Conservation (phyloP, 208 protist species). For the Acanthamoeba triangularis region DNA sequence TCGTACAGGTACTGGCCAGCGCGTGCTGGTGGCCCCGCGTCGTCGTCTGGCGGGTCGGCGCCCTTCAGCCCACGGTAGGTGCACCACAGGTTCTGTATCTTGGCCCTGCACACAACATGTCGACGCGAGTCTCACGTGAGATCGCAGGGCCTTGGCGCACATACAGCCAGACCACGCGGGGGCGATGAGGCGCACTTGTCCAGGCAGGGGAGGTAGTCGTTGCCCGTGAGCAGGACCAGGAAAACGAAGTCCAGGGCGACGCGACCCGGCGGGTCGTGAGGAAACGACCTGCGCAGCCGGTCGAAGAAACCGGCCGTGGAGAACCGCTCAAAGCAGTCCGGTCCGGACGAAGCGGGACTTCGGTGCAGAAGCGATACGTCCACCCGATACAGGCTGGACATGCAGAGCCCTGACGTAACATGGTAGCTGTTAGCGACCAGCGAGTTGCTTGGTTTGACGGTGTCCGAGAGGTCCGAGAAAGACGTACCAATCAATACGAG, state of each 20-base stretch:
- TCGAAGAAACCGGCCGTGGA: slow-evolving; percentile 17
- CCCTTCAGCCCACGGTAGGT: slow-evolving; percentile 26
- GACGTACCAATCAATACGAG: slow-evolving; percentile 16
- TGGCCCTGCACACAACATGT: slow-evolving; percentile 11
- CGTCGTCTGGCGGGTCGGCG: background rate
- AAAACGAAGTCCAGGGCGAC: slow-evolving; percentile 58
- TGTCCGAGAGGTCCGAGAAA: background rate
- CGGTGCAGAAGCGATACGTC: background rate
- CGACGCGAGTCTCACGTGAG: background rate
- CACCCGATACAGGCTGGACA: background rate
- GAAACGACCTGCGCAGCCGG: slow-evolving; percentile 20
- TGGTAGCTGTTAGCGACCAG: background rate
- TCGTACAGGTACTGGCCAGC: slow-evolving; percentile 21
- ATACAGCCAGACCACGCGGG: background rate
- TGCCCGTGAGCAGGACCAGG: slow-evolving; percentile 31
- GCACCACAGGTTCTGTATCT: slow-evolving; percentile 46
- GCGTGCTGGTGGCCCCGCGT: background rate
- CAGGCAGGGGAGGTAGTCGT: slow-evolving; percentile 58
- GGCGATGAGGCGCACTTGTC: background rate
- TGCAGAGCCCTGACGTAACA: background rate
- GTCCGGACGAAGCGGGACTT: background rate
- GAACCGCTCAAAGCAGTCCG: background rate
- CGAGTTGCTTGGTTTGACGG: background rate
- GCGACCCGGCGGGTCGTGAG: background rate
- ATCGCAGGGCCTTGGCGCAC: background rate